Base-by-base conservation (phyloP, 2,329 filamentous ascomycete species). In the Claviceps paspali region DNA sequence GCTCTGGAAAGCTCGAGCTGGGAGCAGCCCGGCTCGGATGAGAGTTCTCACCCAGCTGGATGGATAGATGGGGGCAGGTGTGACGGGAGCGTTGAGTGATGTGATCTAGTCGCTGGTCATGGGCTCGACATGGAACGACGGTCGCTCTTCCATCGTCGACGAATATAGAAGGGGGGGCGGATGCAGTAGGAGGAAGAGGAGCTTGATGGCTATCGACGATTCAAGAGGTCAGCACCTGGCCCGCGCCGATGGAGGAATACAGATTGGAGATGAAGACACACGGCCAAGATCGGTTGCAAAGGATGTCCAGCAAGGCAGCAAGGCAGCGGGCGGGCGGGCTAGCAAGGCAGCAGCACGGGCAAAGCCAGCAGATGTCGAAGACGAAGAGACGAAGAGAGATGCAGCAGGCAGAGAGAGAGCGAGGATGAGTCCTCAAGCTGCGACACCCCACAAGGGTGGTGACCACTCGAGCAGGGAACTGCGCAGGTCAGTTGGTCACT, bases 91-190 rank as follows among this genome's bases (percentile, higher is more conserved):
- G 21, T 5, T 22, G 8, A 8, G 21, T 5, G 21, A 8, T 22
- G 29, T 12, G 28, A 24, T 22, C 32, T 35, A 33, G 24, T 14
- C 23, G 35, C 26, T 33, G 26, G 30, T 19, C 22, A 19, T 19
- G 32, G 19, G 12, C 14, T 35, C 23, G 27, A 35, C 12, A 24
- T 38, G 34, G 29, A 18, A 35, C n/a, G 30, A 33, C 12, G 39
- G 18, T 38, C 15, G 27, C 38, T 40, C 31, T 41, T 38, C 38
- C 41, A 43, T 41, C 29, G 36, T 43, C 38, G 35, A 31, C 27
- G 35, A 28, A 9, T 24, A 14, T 23, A 22, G 6, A 15, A 10
- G 6, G 21, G 21, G n/a, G 6, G 21, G 7, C 12, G 18, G 9
- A 30, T 10, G 31, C 17, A 24, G 18, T 34, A n/a, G n/a, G n/a